These are phyloP conservation scores for Mycena floridula DNA, from an alignment of 768 basidiomycete genomes.

Conservation along the genomic window DNA sequence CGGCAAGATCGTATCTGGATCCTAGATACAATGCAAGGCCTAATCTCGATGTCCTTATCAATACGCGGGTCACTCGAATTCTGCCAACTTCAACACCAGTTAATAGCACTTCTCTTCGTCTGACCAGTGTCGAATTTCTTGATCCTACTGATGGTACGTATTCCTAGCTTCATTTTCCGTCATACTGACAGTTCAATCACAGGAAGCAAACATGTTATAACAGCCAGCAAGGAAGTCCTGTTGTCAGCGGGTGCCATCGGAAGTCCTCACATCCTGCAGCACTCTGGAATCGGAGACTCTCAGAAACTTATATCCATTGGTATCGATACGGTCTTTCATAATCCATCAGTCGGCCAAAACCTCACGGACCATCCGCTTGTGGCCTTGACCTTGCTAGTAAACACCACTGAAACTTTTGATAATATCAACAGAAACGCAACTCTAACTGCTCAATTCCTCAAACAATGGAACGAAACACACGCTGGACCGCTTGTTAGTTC, in stretches of 20 bases:
- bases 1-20: conserved; percentile 29
- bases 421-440: conserved; percentile 8
- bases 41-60: conserved; percentile 19
- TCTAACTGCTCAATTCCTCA: conserved; percentile 4
- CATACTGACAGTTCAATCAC: too few relatives aligned
- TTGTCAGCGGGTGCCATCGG: conserved; percentile 23
- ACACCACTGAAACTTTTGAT: conserved; percentile 10
- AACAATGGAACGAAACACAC: conserved; percentile 12
- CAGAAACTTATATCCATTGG: conserved; percentile 2
- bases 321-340: conserved; percentile 9
- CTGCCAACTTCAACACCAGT: conserved; percentile 3
- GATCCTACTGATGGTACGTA: conserved; percentile 2
- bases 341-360: conserved; percentile 23
- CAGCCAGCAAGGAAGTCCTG: conserved; percentile 21
- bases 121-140: conserved; percentile 15
- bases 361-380: conserved; percentile 14
- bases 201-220: conserved; percentile 3
- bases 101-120: conserved; percentile 1
- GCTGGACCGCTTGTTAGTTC: conserved; percentile 15
- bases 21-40: conserved; percentile 8
- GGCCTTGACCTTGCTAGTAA: conserved; percentile 2
- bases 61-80: conserved; percentile 11
- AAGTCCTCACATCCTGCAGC: conserved; percentile 18
- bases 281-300: conserved; percentile 21
- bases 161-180: too few relatives aligned